Conservation (phyloP, 345 rosid genomes). For the Linum usitatissimum region DNA sequence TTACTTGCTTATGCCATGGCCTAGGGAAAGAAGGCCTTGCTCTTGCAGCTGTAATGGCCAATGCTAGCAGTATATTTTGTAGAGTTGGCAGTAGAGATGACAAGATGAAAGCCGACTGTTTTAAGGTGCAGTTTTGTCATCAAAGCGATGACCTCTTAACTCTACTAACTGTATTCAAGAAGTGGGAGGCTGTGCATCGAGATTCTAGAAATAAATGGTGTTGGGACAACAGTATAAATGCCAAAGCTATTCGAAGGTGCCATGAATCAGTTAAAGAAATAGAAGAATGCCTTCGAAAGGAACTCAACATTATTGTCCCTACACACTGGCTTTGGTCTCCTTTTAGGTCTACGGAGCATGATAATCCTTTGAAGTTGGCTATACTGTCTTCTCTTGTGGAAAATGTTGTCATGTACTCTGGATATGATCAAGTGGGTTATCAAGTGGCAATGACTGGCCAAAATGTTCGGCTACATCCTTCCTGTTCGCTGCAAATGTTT, state of each 20-base stretch:
- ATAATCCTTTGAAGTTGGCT: constrained; percentile 41
- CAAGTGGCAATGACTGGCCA: constrained; percentile 73
- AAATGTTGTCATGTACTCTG: constrained; percentile 81
- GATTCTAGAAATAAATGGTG: constrained; percentile 68
- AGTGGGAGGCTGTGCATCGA: constrained; percentile 50
- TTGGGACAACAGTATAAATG: constrained; percentile 88
- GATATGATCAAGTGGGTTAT: constrained; percentile 75
- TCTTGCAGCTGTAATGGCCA: constrained; percentile 87
- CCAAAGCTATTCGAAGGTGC: constrained; percentile 87
- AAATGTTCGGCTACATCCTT: constrained; percentile 69
- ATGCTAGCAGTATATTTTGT: constrained; percentile 82
- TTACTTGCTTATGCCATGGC: constrained; percentile 37
- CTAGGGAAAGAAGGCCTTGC: constrained; percentile 76
- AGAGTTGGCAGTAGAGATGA: constrained; percentile 64
- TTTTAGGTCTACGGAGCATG: constrained; percentile 26
- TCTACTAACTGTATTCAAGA: constrained; percentile 68
- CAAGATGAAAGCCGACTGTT: constrained; percentile 66
- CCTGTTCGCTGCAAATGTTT: constrained; percentile 70
- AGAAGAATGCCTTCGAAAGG: constrained; percentile 53
- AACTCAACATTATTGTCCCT: constrained; percentile 48
- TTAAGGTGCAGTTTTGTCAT: constrained; percentile 80
- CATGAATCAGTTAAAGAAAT: constrained; percentile 63
- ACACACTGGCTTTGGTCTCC: constrained; percentile 66
- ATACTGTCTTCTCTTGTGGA: constrained; percentile 70
- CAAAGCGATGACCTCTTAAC: constrained; percentile 73